A percentile compares a stretch with the other conserved stretches of the same genome.
phyloP scores from a whole-genome alignment of 2,329 filamentous ascomycete species.

The Chaetomiaceae sp. region DNA sequence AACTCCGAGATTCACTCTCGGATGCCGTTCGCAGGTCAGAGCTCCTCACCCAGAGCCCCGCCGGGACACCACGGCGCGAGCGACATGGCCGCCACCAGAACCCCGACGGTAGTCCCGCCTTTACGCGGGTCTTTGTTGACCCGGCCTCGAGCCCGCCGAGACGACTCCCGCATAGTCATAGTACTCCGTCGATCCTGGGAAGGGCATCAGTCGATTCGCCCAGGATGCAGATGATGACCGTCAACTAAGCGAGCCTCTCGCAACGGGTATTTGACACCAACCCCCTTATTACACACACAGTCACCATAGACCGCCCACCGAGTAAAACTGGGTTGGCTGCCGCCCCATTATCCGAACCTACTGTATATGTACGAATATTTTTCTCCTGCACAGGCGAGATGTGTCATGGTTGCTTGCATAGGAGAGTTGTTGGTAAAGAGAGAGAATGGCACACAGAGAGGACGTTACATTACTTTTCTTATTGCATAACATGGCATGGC shows the following conservation, averaged over 20 bases:
- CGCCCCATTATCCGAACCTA: slow-evolving; percentile 3
- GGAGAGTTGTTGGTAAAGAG: background rate
- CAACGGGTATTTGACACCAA: too few species aligned
- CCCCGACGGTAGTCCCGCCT: slow-evolving; percentile 59
- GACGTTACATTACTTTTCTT: background rate
- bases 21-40: slow-evolving; percentile 58
- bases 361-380: slow-evolving; percentile 27
- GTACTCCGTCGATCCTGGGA: slow-evolving; percentile 49
- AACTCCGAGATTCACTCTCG: slow-evolving; percentile 55
- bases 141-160: slow-evolving; percentile 53
- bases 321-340: too few species aligned
- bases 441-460: background rate
- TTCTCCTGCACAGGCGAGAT: background rate
- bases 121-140: slow-evolving; percentile 62
- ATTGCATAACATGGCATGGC: background rate
- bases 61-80: slow-evolving; percentile 45
- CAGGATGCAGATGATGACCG: slow-evolving; percentile 63
- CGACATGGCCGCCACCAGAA: slow-evolving; percentile 38
- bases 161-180: slow-evolving; percentile 48
- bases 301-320: too few species aligned
- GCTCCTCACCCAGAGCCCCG: slow-evolving; percentile 53
- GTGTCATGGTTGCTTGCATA: background rate
- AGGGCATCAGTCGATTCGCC: slow-evolving; percentile 50
- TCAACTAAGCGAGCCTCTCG: slow-evolving; percentile 43
- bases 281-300: too few species aligned